These are phyloP conservation scores for Cercospora sesami DNA, from an alignment of 2,329 filamentous ascomycete species.

Conservation along the genomic window DNA sequence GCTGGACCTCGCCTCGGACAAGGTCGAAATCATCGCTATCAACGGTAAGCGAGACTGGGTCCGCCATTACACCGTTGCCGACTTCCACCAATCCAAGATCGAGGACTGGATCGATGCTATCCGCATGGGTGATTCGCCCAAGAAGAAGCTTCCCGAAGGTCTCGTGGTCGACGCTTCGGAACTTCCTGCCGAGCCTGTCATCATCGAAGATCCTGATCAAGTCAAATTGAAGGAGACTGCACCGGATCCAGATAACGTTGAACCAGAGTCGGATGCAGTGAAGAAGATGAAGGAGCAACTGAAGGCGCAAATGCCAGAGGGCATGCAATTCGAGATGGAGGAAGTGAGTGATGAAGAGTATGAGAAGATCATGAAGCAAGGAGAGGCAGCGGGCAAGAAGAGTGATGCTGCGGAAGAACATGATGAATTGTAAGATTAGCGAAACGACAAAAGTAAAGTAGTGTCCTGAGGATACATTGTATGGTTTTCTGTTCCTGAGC, in stretches of 20 bases:
- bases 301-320: conserved; percentile 36
- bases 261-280: conserved; percentile 16
- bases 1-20: conserved; percentile 60
- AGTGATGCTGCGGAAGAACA: conserved; percentile 25
- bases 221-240: conserved; percentile 19
- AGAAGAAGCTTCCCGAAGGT: conserved; percentile 64
- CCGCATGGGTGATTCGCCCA: conserved; percentile 80
- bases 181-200: conserved; percentile 31
- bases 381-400: conserved; percentile 19
- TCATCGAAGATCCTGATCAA: conserved; percentile 26
- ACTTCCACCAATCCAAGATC: conserved; percentile 59
- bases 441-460: background rate
- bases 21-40: conserved; percentile 73
- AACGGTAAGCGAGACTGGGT: conserved; percentile 88
- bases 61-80: conserved; percentile 65
- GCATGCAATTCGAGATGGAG: conserved; percentile 38
- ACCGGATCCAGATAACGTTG: conserved; percentile 13
- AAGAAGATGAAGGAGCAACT: conserved; percentile 29
- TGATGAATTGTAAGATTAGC: conserved; percentile 33
- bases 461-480: background rate
- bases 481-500: background rate
- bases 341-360: conserved; percentile 40
- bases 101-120: conserved; percentile 91
- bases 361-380: conserved; percentile 36
- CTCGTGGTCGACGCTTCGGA: conserved; percentile 39